Percentiles rank a stretch among this genome's conserved stretches.
phyloP scores from a whole-genome alignment of 139 green algal species.

The Coelastrella sp. region DNA sequence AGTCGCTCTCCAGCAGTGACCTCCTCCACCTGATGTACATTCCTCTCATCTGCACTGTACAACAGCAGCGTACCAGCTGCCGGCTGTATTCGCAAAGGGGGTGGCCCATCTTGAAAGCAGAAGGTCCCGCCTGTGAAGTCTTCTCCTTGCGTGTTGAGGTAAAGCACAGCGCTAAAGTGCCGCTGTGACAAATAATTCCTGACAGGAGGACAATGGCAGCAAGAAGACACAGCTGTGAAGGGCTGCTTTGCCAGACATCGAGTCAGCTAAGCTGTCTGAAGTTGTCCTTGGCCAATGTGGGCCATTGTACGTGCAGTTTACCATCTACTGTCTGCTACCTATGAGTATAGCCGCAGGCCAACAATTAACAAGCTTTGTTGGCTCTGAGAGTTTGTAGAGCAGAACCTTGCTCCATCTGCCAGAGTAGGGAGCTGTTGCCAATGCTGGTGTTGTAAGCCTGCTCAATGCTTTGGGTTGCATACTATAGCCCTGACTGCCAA shows the following conservation, averaged over 20 bases:
- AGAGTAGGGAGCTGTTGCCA: no score
- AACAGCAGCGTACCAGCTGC: background rate
- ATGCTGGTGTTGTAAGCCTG: no score
- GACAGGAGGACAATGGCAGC: background rate
- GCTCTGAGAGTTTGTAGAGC: no score
- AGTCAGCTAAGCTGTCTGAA: background rate
- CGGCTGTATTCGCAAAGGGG: background rate
- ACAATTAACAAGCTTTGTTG: no score
- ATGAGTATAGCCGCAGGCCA: no score
- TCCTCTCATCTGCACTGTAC: conserved; percentile 40
- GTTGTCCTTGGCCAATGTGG: no score
- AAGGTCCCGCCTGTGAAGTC: conserved; percentile 58
- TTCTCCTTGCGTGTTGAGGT: conserved; percentile 48
- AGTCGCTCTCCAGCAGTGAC: conserved; percentile 48
- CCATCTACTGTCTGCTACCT: no score
- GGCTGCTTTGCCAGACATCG: background rate
- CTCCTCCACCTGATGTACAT: conserved; percentile 53
- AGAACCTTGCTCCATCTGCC: no score
- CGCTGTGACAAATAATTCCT: conserved; percentile 49
- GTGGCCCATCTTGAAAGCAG: conserved; percentile 33
- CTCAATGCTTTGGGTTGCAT: no score
- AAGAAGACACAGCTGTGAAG: background rate
- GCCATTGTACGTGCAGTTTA: no score
- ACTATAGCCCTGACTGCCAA: no score
- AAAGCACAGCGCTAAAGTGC: conserved; percentile 55